These are phyloP conservation scores for sunflower (Helianthus annuus) DNA, from an alignment of 129 eudicot genomes.

Conservation along the genomic window DNA sequence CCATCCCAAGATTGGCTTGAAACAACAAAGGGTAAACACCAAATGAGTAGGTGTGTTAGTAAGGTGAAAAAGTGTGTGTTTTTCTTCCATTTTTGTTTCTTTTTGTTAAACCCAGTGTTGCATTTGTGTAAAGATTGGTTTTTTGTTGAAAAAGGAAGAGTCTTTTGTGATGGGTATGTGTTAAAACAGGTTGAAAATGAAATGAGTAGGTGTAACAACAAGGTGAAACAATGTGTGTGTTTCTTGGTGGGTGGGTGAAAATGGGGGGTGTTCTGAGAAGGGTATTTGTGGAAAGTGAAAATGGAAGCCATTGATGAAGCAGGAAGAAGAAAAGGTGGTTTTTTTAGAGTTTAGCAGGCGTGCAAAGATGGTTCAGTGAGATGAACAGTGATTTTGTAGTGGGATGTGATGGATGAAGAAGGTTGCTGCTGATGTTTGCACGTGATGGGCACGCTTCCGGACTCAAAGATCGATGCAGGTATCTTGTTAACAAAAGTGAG, in stretches of 20 bases:
- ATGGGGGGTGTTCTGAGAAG: slow-evolving; percentile 18
- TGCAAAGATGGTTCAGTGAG: slow-evolving; percentile 24
- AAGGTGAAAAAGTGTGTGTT: slow-evolving; percentile 27
- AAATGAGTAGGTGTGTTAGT: slow-evolving; percentile 32
- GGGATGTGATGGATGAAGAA: slow-evolving; percentile 28
- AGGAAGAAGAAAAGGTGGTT: slow-evolving; percentile 25
- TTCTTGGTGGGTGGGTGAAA: slow-evolving; percentile 2
- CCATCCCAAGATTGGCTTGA: slow-evolving; percentile 76
- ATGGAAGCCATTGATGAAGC: slow-evolving; percentile 44
- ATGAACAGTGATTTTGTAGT: slow-evolving; percentile 29
- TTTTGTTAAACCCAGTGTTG: slow-evolving; percentile 15
- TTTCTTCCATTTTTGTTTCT: slow-evolving; percentile 44
- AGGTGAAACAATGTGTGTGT: slow-evolving; percentile 19
- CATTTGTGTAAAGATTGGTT: slow-evolving; percentile 8
- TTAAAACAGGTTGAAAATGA: slow-evolving; percentile 10
- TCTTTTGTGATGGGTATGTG: slow-evolving; percentile 23
- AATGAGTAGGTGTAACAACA: slow-evolving; percentile 31
- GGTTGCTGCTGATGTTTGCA: slow-evolving; percentile 22
- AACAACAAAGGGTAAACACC: slow-evolving; percentile 33
- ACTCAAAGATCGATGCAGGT: slow-evolving; percentile 45
- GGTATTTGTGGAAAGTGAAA: slow-evolving; percentile 30
- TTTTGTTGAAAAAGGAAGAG: slow-evolving; percentile 15
- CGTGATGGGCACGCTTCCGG: slow-evolving; percentile 45
- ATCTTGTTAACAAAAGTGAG: slow-evolving; percentile 13
- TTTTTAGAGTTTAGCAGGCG: slow-evolving; percentile 29